Base-by-base conservation (phyloP, 2,329 filamentous ascomycete genomes). In the Paraconiothyrium brasiliense region DNA sequence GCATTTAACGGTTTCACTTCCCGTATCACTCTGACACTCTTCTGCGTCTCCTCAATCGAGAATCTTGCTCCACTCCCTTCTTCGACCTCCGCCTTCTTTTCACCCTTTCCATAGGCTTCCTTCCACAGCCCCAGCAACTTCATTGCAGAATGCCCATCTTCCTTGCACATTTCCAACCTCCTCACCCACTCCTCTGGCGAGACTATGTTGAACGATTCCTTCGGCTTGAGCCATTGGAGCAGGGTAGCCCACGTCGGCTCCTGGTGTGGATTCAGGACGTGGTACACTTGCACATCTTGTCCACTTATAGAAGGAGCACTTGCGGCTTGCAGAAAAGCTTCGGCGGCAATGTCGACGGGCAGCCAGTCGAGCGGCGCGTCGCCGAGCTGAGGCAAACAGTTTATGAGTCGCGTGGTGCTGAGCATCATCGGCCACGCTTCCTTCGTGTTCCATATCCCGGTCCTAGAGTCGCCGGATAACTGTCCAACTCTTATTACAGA, bases 121-220 rank as follows among this genome's bases (percentile, higher is more conserved):
- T 81, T 82, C 85, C 85, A 87, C 37, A 84, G 71, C 5, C 81
- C 81, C 34, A 86, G 66, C 48, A 87, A 72, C 56, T 81, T 82
- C 68, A 80, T 71, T 56, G 77, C 81, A 65, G 82, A 81, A 70
- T 86, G 80, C 32, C 79, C 71, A 14, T 61, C 67, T 20, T 68
- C 64, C 22, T 73, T 65, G 20, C 72, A 63, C 3, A 60, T 55
- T 59, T 82, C 76, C 52, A 86, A 69, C 54, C 76, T 73, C n/a
- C 65, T 44, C 3, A 84, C 66, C 83, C 82, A 86, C 54, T 78
- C 71, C 16, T 69, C 52, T 0, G 81, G 78, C 3, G 70, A 47
- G 6, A 86, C 79, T 13, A 81, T 72, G 1, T 82, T 75, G 63
- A 84, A 81, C 1, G 64, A 61, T 51, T 74, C 72, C 37, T 67